Conservation (phyloP, 2,329 filamentous ascomycete genomes). For the Knufia fluminis region DNA sequence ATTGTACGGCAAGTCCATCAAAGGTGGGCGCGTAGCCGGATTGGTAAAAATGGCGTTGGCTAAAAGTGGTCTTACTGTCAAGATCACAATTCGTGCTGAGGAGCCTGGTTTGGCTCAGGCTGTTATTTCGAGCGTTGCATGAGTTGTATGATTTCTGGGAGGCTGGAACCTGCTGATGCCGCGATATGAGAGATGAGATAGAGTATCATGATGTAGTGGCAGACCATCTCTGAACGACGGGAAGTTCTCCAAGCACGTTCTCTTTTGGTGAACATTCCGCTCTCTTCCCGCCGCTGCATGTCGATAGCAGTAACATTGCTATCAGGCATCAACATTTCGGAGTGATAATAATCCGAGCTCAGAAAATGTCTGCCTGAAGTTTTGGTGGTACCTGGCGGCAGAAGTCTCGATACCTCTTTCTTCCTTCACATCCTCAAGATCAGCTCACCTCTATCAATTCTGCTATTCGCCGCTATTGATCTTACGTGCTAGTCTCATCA, state of each 20-base stretch:
- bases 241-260: neutral
- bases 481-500: too few species aligned
- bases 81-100: slow-evolving; percentile 85
- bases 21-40: slow-evolving; percentile 78
- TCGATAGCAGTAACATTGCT: too few species aligned
- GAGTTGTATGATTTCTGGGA: neutral
- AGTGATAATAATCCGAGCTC: too few species aligned
- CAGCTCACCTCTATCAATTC: too few species aligned
- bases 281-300: too few species aligned
- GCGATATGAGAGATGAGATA: neutral
- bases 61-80: slow-evolving; percentile 90
- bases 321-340: too few species aligned
- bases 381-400: too few species aligned
- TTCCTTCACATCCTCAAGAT: neutral
- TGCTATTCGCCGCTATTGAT: too few species aligned
- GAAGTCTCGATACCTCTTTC: neutral
- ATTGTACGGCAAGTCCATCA: slow-evolving; percentile 89
- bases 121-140: slow-evolving; percentile 55
- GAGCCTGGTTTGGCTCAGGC: slow-evolving; percentile 82
- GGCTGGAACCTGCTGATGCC: neutral
- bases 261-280: too few species aligned
- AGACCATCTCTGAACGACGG: neutral
- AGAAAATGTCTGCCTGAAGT: too few species aligned
- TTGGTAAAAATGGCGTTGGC: slow-evolving; percentile 86
- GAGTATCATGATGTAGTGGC: neutral